Conservation (phyloP, 78 protist genomes). For the Dictyostelium firmibasis region DNA sequence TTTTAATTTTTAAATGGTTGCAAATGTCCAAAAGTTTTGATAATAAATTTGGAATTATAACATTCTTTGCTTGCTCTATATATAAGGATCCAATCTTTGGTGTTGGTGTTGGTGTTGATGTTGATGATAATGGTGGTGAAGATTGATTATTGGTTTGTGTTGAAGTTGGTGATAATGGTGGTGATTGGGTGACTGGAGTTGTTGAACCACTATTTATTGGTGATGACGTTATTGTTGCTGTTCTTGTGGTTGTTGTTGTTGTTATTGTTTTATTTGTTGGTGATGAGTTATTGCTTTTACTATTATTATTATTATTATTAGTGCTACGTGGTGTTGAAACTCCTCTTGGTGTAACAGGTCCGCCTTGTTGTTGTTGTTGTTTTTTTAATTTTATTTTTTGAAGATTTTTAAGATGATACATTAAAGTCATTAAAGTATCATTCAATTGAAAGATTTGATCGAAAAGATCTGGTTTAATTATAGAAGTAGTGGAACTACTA, state of each 20-base stretch:
- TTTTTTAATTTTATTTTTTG: conserved; percentile 35
- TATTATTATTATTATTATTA: background rate
- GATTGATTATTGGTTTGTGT: background rate
- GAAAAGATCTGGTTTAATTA: background rate
- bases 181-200: background rate
- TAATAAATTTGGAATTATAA: conserved; percentile 4
- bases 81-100: background rate
- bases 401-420: conserved; percentile 51
- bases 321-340: background rate
- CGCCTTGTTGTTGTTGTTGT: background rate
- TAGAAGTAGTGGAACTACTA: background rate
- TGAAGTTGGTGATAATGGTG: background rate
- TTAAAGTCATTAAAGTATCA: conserved; percentile 4
- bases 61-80: conserved; percentile 52
- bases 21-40: conserved; percentile 16
- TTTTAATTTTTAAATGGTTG: background rate
- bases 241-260: background rate
- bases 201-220: background rate
- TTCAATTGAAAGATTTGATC: conserved; percentile 32
- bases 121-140: background rate
- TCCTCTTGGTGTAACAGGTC: background rate
- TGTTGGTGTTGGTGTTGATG: background rate
- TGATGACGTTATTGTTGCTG: background rate
- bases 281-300: background rate
- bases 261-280: background rate